A percentile compares a stretch with the other conserved stretches of the same genome.
Conservation (phyloP, 2,329 filamentous ascomycete species). For the Fusarium ambrosium region DNA sequence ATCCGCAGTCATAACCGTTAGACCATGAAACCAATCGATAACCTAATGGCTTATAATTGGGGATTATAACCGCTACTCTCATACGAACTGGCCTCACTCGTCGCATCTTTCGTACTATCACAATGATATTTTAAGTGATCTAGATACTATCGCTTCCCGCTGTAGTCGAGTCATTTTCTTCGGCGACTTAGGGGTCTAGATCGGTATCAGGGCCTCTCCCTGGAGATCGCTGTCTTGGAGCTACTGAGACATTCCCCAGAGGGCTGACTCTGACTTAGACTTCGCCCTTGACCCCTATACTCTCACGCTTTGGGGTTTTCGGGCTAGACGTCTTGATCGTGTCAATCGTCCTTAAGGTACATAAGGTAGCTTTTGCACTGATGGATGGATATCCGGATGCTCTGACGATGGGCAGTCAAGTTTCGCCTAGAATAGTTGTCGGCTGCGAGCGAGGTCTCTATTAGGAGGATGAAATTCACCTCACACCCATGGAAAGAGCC, state of each 20-base stretch:
- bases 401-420: not conserved
- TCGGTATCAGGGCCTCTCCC: not conserved
- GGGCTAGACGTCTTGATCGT: not conserved
- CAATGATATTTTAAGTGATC: not conserved
- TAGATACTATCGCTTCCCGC: not conserved
- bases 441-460: not conserved
- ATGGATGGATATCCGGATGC: not conserved
- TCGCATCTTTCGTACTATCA: not conserved
- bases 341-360: not conserved
- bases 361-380: not conserved
- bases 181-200: not conserved
- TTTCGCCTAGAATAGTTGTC: not conserved
- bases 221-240: not conserved
- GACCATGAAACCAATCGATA: not conserved
- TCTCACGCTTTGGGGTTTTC: not conserved
- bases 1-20: constrained; percentile 4
- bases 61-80: not conserved
- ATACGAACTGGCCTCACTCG: too few species aligned
- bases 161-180: not conserved
- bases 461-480: not conserved
- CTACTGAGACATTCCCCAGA: not conserved
- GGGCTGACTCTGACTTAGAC: not conserved
- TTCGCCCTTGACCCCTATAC: not conserved
- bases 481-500: not conserved
- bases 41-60: not conserved